Conservation (phyloP, 176 grass and related monocot species). For the Sorghum bicolor region DNA sequence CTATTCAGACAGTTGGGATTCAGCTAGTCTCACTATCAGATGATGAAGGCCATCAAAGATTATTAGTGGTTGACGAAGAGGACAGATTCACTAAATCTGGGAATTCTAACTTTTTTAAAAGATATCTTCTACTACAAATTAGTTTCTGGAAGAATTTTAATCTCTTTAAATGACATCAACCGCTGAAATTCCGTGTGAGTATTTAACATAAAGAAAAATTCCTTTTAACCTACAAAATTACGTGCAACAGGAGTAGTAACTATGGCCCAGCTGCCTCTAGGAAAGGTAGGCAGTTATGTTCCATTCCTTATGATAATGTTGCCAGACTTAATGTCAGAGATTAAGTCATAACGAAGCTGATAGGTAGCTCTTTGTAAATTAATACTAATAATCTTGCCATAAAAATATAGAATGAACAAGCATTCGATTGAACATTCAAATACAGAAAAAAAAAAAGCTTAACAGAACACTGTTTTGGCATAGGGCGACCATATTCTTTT, state of each 20-base stretch:
- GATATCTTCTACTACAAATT: slow-evolving; percentile 33
- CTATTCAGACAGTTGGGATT: neutral
- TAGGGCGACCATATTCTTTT: neutral
- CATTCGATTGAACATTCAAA: neutral
- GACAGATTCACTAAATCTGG: slow-evolving; percentile 44
- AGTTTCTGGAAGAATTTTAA: slow-evolving; percentile 27
- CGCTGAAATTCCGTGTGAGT: slow-evolving; percentile 37
- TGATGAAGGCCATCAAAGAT: slow-evolving; percentile 16
- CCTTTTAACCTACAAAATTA: slow-evolving; percentile 1
- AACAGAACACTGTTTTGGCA: neutral
- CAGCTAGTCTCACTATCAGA: neutral
- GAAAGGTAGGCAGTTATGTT: slow-evolving; percentile 2
- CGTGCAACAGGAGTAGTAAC: neutral
- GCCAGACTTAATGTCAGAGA: neutral
- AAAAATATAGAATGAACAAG: neutral
- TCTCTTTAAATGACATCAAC: slow-evolving; percentile 44
- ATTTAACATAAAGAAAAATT: slow-evolving; percentile 25
- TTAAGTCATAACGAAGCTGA: neutral
- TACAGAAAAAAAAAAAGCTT: neutral
- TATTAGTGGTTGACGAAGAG: slow-evolving; percentile 35
- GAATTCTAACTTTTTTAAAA: slow-evolving; percentile 31
- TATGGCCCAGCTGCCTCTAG: neutral
- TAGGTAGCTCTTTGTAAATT: neutral
- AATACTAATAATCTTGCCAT: slow-evolving; percentile 4
- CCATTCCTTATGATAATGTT: neutral